Evolutionary conservation across 257 asterid species (phyloP), one percentile per base, ranked within the genome.

Genomic region (Penstemon eatonii): DNA sequence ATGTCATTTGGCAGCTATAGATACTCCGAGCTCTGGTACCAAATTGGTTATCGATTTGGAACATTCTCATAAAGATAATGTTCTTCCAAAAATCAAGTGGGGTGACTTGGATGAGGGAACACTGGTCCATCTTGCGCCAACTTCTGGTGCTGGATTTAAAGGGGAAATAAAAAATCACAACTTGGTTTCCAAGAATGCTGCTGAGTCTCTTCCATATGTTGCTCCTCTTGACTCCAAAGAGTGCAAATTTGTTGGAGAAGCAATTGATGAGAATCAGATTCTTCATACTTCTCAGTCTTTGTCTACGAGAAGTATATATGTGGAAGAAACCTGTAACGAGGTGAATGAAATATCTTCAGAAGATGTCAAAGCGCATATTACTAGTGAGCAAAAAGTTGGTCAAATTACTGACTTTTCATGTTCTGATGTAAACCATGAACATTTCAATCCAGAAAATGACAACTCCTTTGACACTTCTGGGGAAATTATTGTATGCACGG

Each of bases 21-120:
- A 69, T 45, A 76, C 65, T 3, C 37, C 50, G 36, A 76, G 61
- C 47, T 65, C 86, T 57, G 37, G 79, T 68, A 71, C 56, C 66
- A 76, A 78, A 66, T 56, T 81, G 73, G 83, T 65, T 52, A 71
- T 70, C 63, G 60, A 75, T 76, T 72, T 66, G 50, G 86, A 78
- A 70, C 66, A 54, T 51, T 71, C 79, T 18, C 74, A 61, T 45
- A 79, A 71, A 65, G 80, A 73, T 68, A 79, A 38, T 11, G 76
- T 76, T 67, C 85, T 84, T 44, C 88, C 90, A 3, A 85, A 85
- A 76, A 81, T 94, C 77, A 94, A 86, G 82, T 94, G 96, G 99
- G 96, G 99, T 54, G 95, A 94, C 74, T 81, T 94, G 87, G 97
- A 88, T 76, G 99, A 91, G 76, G 80, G 85, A 66, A 81, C 87